Evolutionary conservation across 768 basidiomycete genomes (phyloP), one percentile per base, ranked within the genome.

Genomic region (Podaxis rugospora): DNA sequence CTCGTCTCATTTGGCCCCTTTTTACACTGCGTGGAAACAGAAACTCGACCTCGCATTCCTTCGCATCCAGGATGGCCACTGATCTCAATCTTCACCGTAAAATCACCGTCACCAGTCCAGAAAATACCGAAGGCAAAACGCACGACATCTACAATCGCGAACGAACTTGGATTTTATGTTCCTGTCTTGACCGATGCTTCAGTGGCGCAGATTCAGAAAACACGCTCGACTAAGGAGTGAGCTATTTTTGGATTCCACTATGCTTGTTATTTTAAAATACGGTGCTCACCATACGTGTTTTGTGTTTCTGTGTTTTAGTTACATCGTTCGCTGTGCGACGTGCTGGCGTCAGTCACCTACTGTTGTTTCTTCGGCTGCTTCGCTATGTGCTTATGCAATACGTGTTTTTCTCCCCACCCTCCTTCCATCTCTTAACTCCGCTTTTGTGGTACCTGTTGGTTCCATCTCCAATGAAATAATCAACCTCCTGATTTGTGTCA

Each of bases 11-110:
- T 32, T n/a, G 16, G 5, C 42, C 2, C 16, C 42, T 5, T 44
- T 14, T 44, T 14, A 6, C 16, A 6, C 42, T n/a, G 16, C 6
- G 9, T 44, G 14, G 47, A 44, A 23, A 42, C 11, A 35, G 40
- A 18, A 53, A 25, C 51, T 44, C 21, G 35, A 62, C 18, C 27
- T 6, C 0, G 27, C 27, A 6, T 27, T 27, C 80, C 1, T 32
- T 5, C 9, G 71, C 80, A 4, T 7, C 32, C 67, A 92, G 95
- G 57, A 95, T 96, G 90, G 97, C 90, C 9, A 96, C 92, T 13
- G 97, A 99, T 74, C 77, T 99, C 37, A 98, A 98, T 71, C 74
- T 99, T 57, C 95, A 98, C 70, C 87, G 95, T 57, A 95, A 96
- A 71, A 89, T 89, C 6, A 77, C 79, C 1, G 72, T 80, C 47